Base-by-base conservation (phyloP, 306 rosid genomes). In the Trifolium fragiferum region DNA sequence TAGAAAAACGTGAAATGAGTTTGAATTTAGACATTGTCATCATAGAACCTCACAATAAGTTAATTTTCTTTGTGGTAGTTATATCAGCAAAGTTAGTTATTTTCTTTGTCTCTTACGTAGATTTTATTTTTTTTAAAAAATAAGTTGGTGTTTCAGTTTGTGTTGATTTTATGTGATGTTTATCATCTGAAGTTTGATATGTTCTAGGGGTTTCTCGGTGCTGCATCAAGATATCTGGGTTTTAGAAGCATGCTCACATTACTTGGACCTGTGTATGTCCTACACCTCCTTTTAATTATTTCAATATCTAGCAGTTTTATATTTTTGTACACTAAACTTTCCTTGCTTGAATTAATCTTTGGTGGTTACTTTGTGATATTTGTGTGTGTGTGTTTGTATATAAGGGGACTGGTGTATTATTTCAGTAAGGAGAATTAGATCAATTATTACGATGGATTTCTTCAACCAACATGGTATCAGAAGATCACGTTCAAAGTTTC, bases 201-300 rank as follows among this genome's bases (percentile, higher is more conserved):
- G 40, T 59, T 79, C 73, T 87, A 91, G 98, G 98, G 97, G 79
- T 81, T 93, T 75, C 82, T 83, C 4, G 96, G 97, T 77, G 96
- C 98, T 73, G 90, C 98, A 66, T 84, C 96, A 73, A 89, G 98
- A 86, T 93, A 91, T 82, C 72, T 87, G 47, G 96, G 98, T 75
- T 82, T 93, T 46, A 91, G 97, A 89, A 93, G 97, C 90, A 58
- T 88, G 83, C 74, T 83, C 91, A 40, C 97, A 74, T 80, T 93
- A 67, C 92, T 93, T 79, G 98, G 98, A 72, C 98, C 97, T 66
- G 74, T 93, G 98, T 89, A 91, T 68, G 77, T 76, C 71, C 84
- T 79, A 70, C 77, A 66, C 78, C 80, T 76, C 77, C 79, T 40
- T 49, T 70, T 67, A 35, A 20, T 43, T 49, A 27, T 64, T 82